Evolutionary conservation across 129 eudicot species (phyloP), one percentile per base, ranked within the genome.

Genomic region (Heracleum sosnowskyi): DNA sequence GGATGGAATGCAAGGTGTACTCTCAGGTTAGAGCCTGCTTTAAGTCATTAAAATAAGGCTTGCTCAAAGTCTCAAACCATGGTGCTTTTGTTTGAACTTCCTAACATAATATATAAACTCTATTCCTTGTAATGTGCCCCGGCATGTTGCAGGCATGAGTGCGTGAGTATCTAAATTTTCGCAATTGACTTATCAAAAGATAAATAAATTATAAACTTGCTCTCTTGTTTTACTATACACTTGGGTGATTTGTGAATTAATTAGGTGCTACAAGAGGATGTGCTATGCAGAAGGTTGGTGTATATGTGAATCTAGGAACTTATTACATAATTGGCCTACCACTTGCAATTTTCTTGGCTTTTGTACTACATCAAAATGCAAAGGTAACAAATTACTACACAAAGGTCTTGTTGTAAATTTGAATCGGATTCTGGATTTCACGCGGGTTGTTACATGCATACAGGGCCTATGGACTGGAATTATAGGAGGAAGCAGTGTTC

Each of bases 181-280:
- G 22, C 53, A 46, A 41, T 41, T 41, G 13, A 41, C 11, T 41
- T 12, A 8, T 41, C 45, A 12, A 41, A 44, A 0, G 2, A 44
- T 8, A 40, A 40, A 6, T 40, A 40, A 2, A n/a, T n/a, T n/a
- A n/a, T n/a, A n/a, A 44, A 46, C 22, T 46, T 16, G 20, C 20
- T 46, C 22, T 46, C 5, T n/a, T n/a, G n/a, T n/a, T n/a, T n/a
- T n/a, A n/a, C n/a, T n/a, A n/a, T n/a, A n/a, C n/a, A n/a, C n/a
- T n/a, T n/a, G n/a, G n/a, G n/a, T n/a, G 16, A 44, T 11, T 12
- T 11, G 47, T 11, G 47, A 62, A 26, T 62, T 0, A 62, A 11
- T 62, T 26, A 89, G 92, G 92, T 45, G 77, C 62, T 74, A 90
- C 84, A 1, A 82, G 89, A 86, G 93, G 93, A 78, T 89, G 93